Conservation (phyloP, 2,329 filamentous ascomycete species). For the Botrytis byssoidea region DNA sequence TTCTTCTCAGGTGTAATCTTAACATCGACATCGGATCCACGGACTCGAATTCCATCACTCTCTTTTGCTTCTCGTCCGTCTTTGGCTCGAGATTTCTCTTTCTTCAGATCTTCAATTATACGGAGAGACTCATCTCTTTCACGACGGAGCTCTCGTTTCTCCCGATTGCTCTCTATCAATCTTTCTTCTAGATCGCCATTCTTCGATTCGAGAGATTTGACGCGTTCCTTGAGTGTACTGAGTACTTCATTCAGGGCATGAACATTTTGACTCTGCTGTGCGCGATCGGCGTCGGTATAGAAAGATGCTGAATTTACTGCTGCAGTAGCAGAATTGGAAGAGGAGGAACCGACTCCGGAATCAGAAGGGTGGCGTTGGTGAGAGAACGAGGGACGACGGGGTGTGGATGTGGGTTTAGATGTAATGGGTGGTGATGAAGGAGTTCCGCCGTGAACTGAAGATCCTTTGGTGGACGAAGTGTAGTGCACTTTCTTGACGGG, state of each 20-base stretch:
- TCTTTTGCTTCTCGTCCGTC: neutral
- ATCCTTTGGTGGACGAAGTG: constrained; percentile 18
- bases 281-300: neutral
- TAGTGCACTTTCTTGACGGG: constrained; percentile 18
- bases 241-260: constrained; percentile 8
- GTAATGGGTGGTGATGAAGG: neutral
- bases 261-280: neutral
- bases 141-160: constrained; percentile 13
- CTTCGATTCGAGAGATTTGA: neutral
- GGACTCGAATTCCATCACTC: constrained; percentile 2
- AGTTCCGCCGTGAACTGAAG: constrained; percentile 1
- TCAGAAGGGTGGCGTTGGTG: constrained; percentile 10
- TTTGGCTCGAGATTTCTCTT: constrained; percentile 2
- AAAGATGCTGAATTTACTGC: constrained; percentile 1
- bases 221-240: constrained; percentile 13
- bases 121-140: constrained; percentile 7
- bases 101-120: constrained; percentile 3
- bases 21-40: neutral
- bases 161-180: constrained; percentile 16
- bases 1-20: constrained; percentile 6
- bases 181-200: constrained; percentile 18
- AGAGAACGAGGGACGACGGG: constrained; percentile 3
- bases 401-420: neutral
- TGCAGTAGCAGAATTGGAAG: neutral
- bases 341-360: constrained; percentile 14